Evolutionary conservation across 2,329 filamentous ascomycete species (phyloP).

Genomic region (Curvularia sp.): DNA sequence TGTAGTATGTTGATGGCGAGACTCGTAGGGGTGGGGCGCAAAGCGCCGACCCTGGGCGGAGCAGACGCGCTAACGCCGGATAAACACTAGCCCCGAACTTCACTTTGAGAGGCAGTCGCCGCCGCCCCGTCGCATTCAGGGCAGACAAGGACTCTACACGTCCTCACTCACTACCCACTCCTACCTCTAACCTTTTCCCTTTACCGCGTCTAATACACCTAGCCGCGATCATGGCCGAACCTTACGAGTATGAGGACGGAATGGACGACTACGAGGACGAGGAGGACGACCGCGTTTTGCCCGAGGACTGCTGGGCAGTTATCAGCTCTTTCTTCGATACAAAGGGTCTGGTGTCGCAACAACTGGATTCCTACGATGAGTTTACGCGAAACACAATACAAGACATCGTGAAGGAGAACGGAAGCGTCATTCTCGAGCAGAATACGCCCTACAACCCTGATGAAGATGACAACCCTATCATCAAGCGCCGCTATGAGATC

Average conservation of each 20-base stretch:
- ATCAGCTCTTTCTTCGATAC: conserved; percentile 96
- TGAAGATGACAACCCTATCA: conserved; percentile 72
- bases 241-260: conserved; percentile 68
- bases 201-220: conserved; percentile 13
- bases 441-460: conserved; percentile 79
- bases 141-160: conserved; percentile 28
- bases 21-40: conserved; percentile 1
- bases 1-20: neutral
- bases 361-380: conserved; percentile 97
- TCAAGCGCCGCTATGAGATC: conserved; percentile 91
- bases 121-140: conserved; percentile 27
- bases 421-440: conserved; percentile 89
- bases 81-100: conserved; percentile 11
- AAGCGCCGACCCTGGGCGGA: neutral
- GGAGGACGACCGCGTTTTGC: conserved; percentile 73
- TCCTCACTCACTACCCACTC: conserved; percentile 18
- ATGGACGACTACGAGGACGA: conserved; percentile 64
- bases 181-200: neutral
- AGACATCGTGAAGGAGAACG: conserved; percentile 91
- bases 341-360: conserved; percentile 95
- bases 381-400: conserved; percentile 95
- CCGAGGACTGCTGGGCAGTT: conserved; percentile 98
- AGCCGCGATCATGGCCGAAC: conserved; percentile 57
- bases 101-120: conserved; percentile 36
- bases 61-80: conserved; percentile 10